Conservation (phyloP, 1,284 basidiomycete genomes). For the Microbotryomycetes sp. region DNA sequence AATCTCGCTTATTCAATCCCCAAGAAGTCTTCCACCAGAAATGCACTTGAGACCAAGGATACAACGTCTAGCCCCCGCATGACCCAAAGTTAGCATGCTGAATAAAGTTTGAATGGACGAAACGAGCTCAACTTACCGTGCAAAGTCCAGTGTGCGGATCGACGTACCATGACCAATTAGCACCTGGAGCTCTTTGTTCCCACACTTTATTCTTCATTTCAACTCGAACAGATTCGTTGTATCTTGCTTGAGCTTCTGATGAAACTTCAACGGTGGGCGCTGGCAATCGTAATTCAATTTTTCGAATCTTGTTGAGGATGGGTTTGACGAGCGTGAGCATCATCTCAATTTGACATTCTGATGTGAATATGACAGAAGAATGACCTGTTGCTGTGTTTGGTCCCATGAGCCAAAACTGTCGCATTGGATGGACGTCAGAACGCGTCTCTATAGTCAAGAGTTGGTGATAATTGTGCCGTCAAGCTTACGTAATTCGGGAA, state of each 20-base stretch:
- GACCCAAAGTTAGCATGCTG: too few species aligned
- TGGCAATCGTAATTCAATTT: neutral
- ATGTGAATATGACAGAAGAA: constrained; percentile 32
- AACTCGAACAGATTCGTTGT: constrained; percentile 7
- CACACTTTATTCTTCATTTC: constrained; percentile 30
- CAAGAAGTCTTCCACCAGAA: constrained; percentile 31
- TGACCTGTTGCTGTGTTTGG: constrained; percentile 23
- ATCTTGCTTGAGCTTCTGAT: constrained; percentile 15
- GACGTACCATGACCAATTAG: constrained; percentile 30
- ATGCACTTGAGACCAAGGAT: constrained; percentile 28
- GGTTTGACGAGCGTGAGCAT: constrained; percentile 27
- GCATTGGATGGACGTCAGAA: constrained; percentile 1
- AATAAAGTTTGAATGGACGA: too few species aligned
- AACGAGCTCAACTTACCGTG: too few species aligned
- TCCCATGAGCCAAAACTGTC: neutral
- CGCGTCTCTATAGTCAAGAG: constrained; percentile 30
- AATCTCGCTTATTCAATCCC: neutral
- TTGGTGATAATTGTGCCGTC: neutral
- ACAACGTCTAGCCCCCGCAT: too few species aligned
- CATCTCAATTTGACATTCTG: constrained; percentile 27
- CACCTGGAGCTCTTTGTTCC: constrained; percentile 33
- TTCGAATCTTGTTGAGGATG: constrained; percentile 2
- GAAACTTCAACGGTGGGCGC: constrained; percentile 30
- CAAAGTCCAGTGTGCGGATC: constrained; percentile 23
- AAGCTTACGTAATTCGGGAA: constrained; percentile 22